A percentile compares a stretch with the other conserved stretches of the same genome.
phyloP scores from a whole-genome alignment of 345 rosid genomes.

The Murraya paniculata region DNA sequence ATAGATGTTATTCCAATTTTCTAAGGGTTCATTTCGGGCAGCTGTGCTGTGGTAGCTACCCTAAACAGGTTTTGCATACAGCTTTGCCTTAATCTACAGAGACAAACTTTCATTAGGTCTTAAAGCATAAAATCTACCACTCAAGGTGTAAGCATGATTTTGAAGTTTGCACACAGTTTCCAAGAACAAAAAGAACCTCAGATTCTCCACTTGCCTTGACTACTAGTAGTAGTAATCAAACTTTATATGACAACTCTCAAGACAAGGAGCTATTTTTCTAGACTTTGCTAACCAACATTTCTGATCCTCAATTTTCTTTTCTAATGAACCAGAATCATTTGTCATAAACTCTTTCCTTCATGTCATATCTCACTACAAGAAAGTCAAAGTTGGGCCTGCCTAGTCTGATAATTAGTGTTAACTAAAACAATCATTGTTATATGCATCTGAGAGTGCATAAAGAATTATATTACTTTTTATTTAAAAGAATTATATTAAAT shows the following conservation, averaged over 20 bases:
- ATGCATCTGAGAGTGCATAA: background rate
- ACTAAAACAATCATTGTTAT: background rate
- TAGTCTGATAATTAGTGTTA: background rate
- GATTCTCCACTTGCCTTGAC: background rate
- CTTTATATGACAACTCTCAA: background rate
- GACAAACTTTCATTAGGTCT: background rate
- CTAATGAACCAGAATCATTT: background rate
- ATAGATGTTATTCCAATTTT: background rate
- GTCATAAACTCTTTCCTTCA: background rate
- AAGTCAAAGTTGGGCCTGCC: background rate
- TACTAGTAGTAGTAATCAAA: background rate
- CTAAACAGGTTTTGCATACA: background rate
- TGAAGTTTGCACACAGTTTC: background rate
- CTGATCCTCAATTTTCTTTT: background rate
- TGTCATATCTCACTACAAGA: background rate
- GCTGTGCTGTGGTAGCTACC: no score
- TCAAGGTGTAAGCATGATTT: background rate
- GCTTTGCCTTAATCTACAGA: background rate
- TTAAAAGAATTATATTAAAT: background rate
- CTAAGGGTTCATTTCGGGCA: background rate
- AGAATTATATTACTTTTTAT: background rate
- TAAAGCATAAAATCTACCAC: background rate
- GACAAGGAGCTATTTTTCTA: background rate
- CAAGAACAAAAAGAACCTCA: background rate
- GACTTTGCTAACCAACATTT: background rate